phyloP scores from a whole-genome alignment of 768 basidiomycete genomes.

The Amylocystis lapponica region DNA sequence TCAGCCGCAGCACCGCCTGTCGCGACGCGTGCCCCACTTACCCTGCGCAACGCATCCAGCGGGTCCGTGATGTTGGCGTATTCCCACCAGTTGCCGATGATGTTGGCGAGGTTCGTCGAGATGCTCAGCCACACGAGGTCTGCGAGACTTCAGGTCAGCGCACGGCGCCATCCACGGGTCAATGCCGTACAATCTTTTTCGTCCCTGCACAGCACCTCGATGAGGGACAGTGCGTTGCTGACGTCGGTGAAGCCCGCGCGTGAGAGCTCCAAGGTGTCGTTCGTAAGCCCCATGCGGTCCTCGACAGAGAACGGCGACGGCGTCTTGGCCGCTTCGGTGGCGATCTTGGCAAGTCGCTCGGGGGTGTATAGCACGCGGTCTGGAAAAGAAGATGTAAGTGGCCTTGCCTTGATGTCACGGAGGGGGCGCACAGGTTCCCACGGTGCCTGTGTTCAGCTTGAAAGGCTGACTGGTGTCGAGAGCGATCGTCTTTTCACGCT shows the following conservation, averaged over 20 bases:
- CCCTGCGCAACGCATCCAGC: slow-evolving; percentile 57
- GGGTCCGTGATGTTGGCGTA: slow-evolving; percentile 45
- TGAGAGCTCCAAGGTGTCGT: slow-evolving; percentile 76
- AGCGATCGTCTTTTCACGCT: slow-evolving; percentile 60
- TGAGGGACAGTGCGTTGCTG: slow-evolving; percentile 70
- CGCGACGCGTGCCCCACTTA: too few relatives aligned
- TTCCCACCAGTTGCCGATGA: slow-evolving; percentile 83
- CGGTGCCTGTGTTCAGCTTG: slow-evolving; percentile 88
- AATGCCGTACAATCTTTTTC: slow-evolving; percentile 64
- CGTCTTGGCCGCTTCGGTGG: slow-evolving; percentile 66
- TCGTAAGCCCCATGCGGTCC: slow-evolving; percentile 85
- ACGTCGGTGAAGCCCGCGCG: slow-evolving; percentile 75
- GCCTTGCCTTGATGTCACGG: background rate
- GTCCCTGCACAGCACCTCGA: slow-evolving; percentile 57
- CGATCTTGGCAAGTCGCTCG: slow-evolving; percentile 73
- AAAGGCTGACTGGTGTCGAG: slow-evolving; percentile 74
- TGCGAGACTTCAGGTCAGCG: slow-evolving; percentile 23
- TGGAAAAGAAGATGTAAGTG: slow-evolving; percentile 21
- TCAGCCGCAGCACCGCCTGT: too few relatives aligned
- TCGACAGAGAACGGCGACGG: slow-evolving; percentile 67
- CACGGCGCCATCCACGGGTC: background rate
- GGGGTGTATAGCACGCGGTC: slow-evolving; percentile 85
- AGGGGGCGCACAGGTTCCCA: slow-evolving; percentile 72
- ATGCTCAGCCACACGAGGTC: slow-evolving; percentile 83
- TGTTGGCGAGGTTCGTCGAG: slow-evolving; percentile 42